Percentiles rank a stretch among this genome's conserved stretches.
Conservation (phyloP, 2,329 filamentous ascomycete genomes). For the Fusarium pseudocircinatum region DNA sequence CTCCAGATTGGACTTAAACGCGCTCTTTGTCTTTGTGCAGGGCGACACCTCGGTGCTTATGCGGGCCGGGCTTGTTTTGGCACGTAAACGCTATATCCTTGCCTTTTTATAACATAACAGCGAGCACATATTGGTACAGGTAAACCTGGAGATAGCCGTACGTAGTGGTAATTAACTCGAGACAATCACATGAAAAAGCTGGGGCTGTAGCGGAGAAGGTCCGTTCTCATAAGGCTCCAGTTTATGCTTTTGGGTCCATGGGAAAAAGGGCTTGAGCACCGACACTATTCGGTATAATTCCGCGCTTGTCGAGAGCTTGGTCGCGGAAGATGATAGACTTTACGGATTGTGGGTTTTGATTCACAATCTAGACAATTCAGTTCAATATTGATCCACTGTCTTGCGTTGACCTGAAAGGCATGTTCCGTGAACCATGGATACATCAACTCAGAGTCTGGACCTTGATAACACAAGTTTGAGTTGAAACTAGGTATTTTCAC, state of each 20-base stretch:
- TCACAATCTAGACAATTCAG: not conserved
- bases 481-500: slow-evolving; percentile 18
- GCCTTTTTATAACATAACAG: slow-evolving; percentile 19
- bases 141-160: not conserved
- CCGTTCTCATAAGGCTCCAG: not conserved
- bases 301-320: slow-evolving; percentile 5
- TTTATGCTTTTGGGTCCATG: not conserved
- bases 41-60: slow-evolving; percentile 42
- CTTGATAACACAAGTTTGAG: slow-evolving; percentile 16
- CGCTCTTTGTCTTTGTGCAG: not conserved
- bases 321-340: not conserved
- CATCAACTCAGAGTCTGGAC: slow-evolving; percentile 18
- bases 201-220: not conserved
- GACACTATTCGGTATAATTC: slow-evolving; percentile 24
- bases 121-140: slow-evolving; percentile 9
- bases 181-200: slow-evolving; percentile 32
- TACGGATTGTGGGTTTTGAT: not conserved
- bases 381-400: slow-evolving; percentile 20
- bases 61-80: slow-evolving; percentile 28
- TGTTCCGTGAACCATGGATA: slow-evolving; percentile 24
- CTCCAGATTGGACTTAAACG: not conserved
- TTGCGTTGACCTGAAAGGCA: slow-evolving; percentile 23
- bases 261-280: slow-evolving; percentile 3
- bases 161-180: not conserved
- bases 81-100: slow-evolving; percentile 8